These are phyloP conservation scores for Lepidium didymum DNA, from an alignment of 345 rosid species.

Conservation along the genomic window DNA sequence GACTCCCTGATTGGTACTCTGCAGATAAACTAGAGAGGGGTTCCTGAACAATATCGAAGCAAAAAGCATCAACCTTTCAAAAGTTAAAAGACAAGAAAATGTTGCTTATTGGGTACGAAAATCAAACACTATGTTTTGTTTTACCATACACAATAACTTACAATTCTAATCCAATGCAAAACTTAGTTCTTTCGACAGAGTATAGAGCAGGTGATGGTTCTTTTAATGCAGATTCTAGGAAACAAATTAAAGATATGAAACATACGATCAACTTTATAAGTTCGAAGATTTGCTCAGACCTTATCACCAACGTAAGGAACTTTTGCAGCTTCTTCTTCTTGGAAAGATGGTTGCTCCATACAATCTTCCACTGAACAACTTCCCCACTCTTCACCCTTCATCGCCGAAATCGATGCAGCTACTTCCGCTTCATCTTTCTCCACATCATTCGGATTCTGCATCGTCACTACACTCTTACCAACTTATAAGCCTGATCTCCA, in stretches of 20 bases:
- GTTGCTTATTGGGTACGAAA: neutral
- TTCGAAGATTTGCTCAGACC: slow-evolving; percentile 30
- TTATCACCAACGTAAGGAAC: slow-evolving; percentile 78
- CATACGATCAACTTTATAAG: neutral
- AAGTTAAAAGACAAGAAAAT: neutral
- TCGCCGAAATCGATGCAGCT: slow-evolving; percentile 24
- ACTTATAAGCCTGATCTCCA: neutral
- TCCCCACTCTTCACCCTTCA: slow-evolving; percentile 40
- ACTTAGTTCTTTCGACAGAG: neutral
- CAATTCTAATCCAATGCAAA: neutral
- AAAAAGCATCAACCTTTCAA: neutral
- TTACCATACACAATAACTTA: neutral
- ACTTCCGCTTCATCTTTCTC: slow-evolving; percentile 36
- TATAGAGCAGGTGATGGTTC: neutral
- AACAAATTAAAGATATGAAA: neutral
- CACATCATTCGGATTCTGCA: slow-evolving; percentile 43
- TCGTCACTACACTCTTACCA: slow-evolving; percentile 23
- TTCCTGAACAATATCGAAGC: slow-evolving; percentile 47
- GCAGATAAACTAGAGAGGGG: slow-evolving; percentile 76
- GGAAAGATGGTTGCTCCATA: slow-evolving; percentile 51
- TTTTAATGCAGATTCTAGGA: neutral
- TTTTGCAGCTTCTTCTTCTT: slow-evolving; percentile 51
- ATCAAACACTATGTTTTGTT: neutral
- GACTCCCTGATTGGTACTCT: slow-evolving; percentile 83
- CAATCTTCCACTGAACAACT: slow-evolving; percentile 43